Evolutionary conservation across 805 yeast species (phyloP).

Genomic region (Wickerhamomyces hampshirensis): DNA sequence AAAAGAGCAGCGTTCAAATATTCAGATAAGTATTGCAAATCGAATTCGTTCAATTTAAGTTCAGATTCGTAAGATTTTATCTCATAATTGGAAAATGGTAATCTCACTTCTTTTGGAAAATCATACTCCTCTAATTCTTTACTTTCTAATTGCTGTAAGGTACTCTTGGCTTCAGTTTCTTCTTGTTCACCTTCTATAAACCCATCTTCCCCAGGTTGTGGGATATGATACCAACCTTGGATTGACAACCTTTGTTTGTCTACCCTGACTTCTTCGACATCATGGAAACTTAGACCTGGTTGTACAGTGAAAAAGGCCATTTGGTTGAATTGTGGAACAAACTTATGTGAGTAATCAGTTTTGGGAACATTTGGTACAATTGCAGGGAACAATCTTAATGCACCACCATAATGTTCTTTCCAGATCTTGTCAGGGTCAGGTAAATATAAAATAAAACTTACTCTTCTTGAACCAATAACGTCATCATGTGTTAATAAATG

Average conservation of each 20-base stretch:
- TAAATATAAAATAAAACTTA: constrained; percentile 85
- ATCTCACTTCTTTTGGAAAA: constrained; percentile 63
- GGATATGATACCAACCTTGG: constrained; percentile 99
- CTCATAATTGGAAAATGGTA: constrained; percentile 37
- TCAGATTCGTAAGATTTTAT: constrained; percentile 24
- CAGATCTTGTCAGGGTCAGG: constrained; percentile 89
- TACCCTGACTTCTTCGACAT: constrained; percentile 93
- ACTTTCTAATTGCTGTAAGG: constrained; percentile 75
- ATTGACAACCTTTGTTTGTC: constrained; percentile 88
- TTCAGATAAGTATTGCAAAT: constrained; percentile 42
- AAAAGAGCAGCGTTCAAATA: constrained; percentile 56
- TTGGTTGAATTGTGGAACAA: constrained; percentile 93
- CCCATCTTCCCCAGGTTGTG: constrained; percentile 89
- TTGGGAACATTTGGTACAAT: constrained; percentile 86
- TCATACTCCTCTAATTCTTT: constrained; percentile 75
- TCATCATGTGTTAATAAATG: constrained; percentile 95
- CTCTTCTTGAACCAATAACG: constrained; percentile 92
- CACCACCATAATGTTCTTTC: constrained; percentile 94
- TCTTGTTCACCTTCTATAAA: constrained; percentile 80
- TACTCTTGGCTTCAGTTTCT: constrained; percentile 64
- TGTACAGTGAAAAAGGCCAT: constrained; percentile 93
- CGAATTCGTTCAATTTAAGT: constrained; percentile 32
- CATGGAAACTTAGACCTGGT: constrained; percentile 96
- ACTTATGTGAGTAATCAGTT: constrained; percentile 61
- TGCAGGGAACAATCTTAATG: constrained; percentile 79